A percentile compares a stretch with the other conserved stretches of the same genome.
phyloP scores from a whole-genome alignment of 1,284 basidiomycete genomes.

The Spongispora temasekensis region DNA sequence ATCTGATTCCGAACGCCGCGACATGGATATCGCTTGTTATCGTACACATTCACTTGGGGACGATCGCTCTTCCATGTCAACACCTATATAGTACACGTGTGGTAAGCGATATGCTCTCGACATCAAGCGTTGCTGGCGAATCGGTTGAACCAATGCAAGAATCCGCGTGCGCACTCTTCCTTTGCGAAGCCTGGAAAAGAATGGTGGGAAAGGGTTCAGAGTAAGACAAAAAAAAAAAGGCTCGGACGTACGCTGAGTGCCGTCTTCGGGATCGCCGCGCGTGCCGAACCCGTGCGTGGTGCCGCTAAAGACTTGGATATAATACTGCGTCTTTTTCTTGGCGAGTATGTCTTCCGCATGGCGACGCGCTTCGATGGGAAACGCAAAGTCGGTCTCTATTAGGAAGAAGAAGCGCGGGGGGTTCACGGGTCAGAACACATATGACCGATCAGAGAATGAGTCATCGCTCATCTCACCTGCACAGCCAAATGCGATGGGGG shows the following conservation, averaged over 20 bases:
- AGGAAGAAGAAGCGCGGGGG: no score
- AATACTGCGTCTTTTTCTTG: slow-evolving; percentile 30
- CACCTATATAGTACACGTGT: no score
- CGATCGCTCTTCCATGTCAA: not conserved
- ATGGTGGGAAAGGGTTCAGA: no score
- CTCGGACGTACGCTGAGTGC: slow-evolving; percentile 28
- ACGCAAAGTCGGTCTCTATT: slow-evolving; percentile 33
- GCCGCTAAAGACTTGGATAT: slow-evolving; percentile 37
- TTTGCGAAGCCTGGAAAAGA: slow-evolving; percentile 54
- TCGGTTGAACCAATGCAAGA: slow-evolving; percentile 51
- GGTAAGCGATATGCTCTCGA: no score
- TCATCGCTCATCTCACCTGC: slow-evolving; percentile 42
- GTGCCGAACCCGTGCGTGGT: slow-evolving; percentile 34
- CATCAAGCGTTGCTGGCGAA: slow-evolving; percentile 34
- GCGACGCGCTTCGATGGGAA: slow-evolving; percentile 29
- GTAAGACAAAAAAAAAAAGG: no score
- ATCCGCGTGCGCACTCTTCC: slow-evolving; percentile 54
- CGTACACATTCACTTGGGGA: no score
- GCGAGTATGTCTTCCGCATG: slow-evolving; percentile 35
- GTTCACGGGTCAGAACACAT: no score
- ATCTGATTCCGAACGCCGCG: no score
- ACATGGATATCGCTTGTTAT: no score
- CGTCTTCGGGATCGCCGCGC: slow-evolving; percentile 27
- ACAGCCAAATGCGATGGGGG: slow-evolving; percentile 53
- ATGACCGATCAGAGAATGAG: no score